Evolutionary conservation across 1,284 basidiomycete genomes (phyloP).

Genomic region (Trichosporon coremiiforme): DNA sequence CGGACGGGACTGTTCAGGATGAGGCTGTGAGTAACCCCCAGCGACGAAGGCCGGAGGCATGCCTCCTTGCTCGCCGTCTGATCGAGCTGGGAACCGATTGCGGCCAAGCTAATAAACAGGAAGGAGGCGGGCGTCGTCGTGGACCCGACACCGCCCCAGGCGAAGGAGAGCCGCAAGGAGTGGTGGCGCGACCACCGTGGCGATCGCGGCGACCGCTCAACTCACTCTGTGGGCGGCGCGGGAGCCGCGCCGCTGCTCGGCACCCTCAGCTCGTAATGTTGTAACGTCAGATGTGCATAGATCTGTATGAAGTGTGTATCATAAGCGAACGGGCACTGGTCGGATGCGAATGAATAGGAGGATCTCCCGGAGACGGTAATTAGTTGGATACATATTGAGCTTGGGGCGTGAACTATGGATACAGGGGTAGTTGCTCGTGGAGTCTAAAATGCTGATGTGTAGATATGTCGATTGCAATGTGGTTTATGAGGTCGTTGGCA

Average conservation of each 20-base stretch:
- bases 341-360: too few relatives aligned
- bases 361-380: too few relatives aligned
- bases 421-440: too few relatives aligned
- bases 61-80: too few relatives aligned
- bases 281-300: constrained; percentile 1
- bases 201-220: neutral
- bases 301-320: constrained; percentile 4
- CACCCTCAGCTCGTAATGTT: neutral
- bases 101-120: constrained; percentile 27
- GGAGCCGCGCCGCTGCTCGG: neutral
- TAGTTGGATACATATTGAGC: too few relatives aligned
- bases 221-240: too few relatives aligned
- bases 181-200: constrained; percentile 11
- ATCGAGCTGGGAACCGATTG: too few relatives aligned
- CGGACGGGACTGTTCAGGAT: constrained; percentile 42
- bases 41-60: too few relatives aligned
- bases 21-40: constrained; percentile 40
- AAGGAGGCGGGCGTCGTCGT: constrained; percentile 45
- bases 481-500: too few relatives aligned
- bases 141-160: constrained; percentile 32
- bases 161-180: constrained; percentile 2
- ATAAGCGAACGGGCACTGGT: neutral
- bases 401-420: too few relatives aligned
- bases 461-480: too few relatives aligned
- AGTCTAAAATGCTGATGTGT: too few relatives aligned